Conservation (phyloP, 2,329 filamentous ascomycete genomes). For the Dissoconium aciculare region DNA sequence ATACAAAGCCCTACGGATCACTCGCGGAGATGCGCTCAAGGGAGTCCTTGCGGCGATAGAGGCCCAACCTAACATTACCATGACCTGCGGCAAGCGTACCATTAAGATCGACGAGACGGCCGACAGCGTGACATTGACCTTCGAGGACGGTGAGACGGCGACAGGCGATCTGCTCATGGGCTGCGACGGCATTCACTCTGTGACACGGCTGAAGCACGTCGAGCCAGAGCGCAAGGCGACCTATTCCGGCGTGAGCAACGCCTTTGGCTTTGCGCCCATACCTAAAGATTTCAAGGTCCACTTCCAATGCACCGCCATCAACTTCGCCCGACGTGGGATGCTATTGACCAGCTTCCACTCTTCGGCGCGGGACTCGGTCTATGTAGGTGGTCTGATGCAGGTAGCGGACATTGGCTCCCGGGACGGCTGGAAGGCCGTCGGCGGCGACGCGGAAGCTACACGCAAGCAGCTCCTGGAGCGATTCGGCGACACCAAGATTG, state of each 20-base stretch:
- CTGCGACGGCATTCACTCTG: slow-evolving; percentile 26
- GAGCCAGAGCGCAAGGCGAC: slow-evolving; percentile 29
- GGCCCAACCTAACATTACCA: slow-evolving; percentile 27
- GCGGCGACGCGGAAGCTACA: slow-evolving; percentile 30
- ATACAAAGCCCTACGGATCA: slow-evolving; percentile 31
- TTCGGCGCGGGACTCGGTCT: slow-evolving; percentile 24
- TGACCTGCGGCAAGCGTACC: slow-evolving; percentile 31
- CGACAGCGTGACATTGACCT: slow-evolving; percentile 23
- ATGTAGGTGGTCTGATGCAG: slow-evolving; percentile 33
- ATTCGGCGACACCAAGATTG: slow-evolving; percentile 27
- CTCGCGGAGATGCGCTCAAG: slow-evolving; percentile 30
- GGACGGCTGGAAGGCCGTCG: slow-evolving; percentile 32
- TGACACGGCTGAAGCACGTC: slow-evolving; percentile 30
- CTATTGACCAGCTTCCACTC: slow-evolving; percentile 31
- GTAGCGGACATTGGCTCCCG: slow-evolving; percentile 29
- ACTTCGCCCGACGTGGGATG: slow-evolving; percentile 32
- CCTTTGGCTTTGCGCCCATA: slow-evolving; percentile 31
- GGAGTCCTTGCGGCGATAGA: slow-evolving; percentile 29
- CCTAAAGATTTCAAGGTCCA: slow-evolving; percentile 24
- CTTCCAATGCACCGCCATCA: slow-evolving; percentile 31
- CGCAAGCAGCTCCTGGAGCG: slow-evolving; percentile 28
- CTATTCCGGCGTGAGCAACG: slow-evolving; percentile 33
- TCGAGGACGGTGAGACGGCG: slow-evolving; percentile 23
- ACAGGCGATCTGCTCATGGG: slow-evolving; percentile 24
- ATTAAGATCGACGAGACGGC: slow-evolving; percentile 26